A percentile compares a stretch with the other conserved stretches of the same genome.
These are phyloP conservation scores for Talaromyces liani DNA, from an alignment of 495 filamentous ascomycete species.

Conservation along the genomic window DNA sequence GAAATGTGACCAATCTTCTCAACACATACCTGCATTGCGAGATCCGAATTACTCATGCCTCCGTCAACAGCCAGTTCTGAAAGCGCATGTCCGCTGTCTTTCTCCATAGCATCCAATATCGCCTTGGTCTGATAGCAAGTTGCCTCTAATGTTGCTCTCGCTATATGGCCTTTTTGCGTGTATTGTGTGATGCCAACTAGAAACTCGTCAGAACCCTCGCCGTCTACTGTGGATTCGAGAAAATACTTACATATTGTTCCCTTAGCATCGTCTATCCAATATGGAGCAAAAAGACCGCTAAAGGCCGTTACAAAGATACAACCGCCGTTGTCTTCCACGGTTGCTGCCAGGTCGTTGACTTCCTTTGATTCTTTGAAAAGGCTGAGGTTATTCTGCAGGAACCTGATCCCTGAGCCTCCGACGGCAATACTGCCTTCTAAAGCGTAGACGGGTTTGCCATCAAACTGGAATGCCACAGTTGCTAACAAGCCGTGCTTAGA, in stretches of 20 bases:
- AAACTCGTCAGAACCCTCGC: constrained; percentile 4
- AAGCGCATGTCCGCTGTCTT: constrained; percentile 77
- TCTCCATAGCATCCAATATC: constrained; percentile 91
- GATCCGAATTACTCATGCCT: constrained; percentile 86
- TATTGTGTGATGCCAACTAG: constrained; percentile 84
- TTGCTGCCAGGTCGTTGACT: constrained; percentile 72
- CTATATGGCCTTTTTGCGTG: constrained; percentile 85
- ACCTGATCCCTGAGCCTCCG: constrained; percentile 85
- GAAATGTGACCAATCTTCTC: constrained; percentile 11
- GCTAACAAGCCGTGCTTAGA: constrained; percentile 85
- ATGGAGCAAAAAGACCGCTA: constrained; percentile 90
- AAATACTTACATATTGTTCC: constrained; percentile 69
- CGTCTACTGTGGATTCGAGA: not conserved
- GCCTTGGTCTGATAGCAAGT: constrained; percentile 95
- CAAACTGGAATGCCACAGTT: constrained; percentile 75
- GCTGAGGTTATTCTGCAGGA: constrained; percentile 78
- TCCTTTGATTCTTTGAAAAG: constrained; percentile 69
- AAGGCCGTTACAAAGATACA: constrained; percentile 96
- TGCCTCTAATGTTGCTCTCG: constrained; percentile 87
- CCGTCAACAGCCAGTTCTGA: constrained; percentile 82
- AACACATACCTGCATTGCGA: constrained; percentile 70
- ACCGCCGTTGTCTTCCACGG: constrained; percentile 80
- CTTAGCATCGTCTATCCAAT: constrained; percentile 96
- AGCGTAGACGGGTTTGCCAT: constrained; percentile 73
- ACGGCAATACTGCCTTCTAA: constrained; percentile 91